phyloP scores from a whole-genome alignment of 2,329 filamentous ascomycete species.

The Pseudocercospora fuligena region DNA sequence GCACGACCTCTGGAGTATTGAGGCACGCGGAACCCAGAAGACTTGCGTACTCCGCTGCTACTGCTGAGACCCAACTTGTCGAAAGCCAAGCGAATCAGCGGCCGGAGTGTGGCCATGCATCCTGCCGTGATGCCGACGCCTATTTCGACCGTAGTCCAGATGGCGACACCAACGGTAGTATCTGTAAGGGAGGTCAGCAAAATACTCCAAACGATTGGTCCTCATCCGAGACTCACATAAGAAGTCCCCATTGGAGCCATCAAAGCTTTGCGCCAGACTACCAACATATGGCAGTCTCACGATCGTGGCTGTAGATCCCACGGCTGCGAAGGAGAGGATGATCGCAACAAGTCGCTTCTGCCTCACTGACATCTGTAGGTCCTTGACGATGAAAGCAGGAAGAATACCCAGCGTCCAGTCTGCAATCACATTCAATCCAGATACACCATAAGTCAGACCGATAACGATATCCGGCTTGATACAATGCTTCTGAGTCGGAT shows the following conservation, averaged over 20 bases:
- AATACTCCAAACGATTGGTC: not conserved
- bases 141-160: slow-evolving; percentile 42
- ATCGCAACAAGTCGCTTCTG: slow-evolving; percentile 46
- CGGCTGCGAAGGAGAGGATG: slow-evolving; percentile 47
- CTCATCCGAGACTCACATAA: slow-evolving; percentile 39
- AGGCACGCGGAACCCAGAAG: slow-evolving; percentile 3
- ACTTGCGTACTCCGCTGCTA: slow-evolving; percentile 17
- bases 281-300: slow-evolving; percentile 52
- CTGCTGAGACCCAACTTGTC: slow-evolving; percentile 22
- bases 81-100: slow-evolving; percentile 47
- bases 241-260: slow-evolving; percentile 46
- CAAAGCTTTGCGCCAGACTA: slow-evolving; percentile 42
- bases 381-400: slow-evolving; percentile 48
- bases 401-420: slow-evolving; percentile 49
- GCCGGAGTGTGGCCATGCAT: slow-evolving; percentile 55
- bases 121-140: slow-evolving; percentile 47
- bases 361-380: slow-evolving; percentile 46
- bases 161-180: slow-evolving; percentile 47
- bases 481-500: slow-evolving; percentile 48
- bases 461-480: slow-evolving; percentile 54
- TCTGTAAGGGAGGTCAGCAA: slow-evolving; percentile 36
- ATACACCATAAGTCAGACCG: slow-evolving; percentile 42
- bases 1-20: slow-evolving; percentile 15
- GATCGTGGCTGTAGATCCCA: slow-evolving; percentile 58
- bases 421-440: slow-evolving; percentile 46